Percentiles rank a stretch among this genome's conserved stretches.
These are phyloP conservation scores for Botrytis elliptica DNA, from an alignment of 2,329 filamentous ascomycete genomes.

Conservation along the genomic window DNA sequence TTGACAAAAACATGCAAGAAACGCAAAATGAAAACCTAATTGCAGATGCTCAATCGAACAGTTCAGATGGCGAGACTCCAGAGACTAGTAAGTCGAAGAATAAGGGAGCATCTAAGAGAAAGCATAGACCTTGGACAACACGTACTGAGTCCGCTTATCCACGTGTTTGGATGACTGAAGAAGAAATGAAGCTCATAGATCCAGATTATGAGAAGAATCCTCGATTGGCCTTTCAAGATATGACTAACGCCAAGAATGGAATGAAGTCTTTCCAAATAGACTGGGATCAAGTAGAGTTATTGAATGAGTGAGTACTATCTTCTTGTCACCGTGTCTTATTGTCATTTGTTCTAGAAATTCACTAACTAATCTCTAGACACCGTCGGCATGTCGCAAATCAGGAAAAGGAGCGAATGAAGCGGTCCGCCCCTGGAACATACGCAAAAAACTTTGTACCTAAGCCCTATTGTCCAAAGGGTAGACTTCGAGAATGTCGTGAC, in stretches of 20 bases:
- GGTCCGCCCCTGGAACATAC: not conserved
- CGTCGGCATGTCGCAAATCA: not conserved
- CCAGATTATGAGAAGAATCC: not conserved
- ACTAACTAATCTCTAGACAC: not conserved
- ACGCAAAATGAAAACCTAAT: fast-evolving
- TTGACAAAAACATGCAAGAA: not conserved
- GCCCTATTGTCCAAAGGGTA: not conserved
- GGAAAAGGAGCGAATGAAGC: not conserved
- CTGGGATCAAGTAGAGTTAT: not conserved
- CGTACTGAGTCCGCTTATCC: not conserved
- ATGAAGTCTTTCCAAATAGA: not conserved
- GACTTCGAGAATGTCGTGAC: not conserved
- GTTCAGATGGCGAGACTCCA: not conserved
- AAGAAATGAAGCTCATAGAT: not conserved
- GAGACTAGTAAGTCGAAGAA: too few relatives aligned
- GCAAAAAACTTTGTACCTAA: not conserved
- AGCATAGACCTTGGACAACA: not conserved
- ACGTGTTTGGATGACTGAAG: not conserved
- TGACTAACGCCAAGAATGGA: not conserved
- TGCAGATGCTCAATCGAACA: fast-evolving
- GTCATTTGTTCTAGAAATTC: not conserved
- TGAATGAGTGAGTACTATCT: not conserved
- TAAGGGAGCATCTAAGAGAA: not conserved
- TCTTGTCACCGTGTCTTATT: not conserved
- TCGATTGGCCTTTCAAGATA: not conserved